phyloP scores from a whole-genome alignment of 176 grass and related monocot species.

The Cymbopogon citratus region DNA sequence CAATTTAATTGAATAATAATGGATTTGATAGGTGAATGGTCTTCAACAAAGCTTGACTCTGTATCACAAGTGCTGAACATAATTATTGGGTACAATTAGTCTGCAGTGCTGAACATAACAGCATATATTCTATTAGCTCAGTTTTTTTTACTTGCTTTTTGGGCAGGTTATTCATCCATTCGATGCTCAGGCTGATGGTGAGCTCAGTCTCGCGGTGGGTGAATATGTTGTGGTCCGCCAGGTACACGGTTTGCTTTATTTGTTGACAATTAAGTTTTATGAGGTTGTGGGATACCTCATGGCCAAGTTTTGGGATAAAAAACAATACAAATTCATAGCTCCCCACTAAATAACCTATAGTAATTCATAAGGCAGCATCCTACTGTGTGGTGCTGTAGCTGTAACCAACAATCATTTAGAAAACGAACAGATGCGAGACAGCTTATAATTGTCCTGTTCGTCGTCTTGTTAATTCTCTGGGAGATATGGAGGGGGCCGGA shows the following conservation, averaged over 20 bases:
- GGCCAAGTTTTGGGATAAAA: constrained; percentile 6
- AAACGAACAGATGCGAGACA: background rate
- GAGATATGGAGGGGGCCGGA: background rate
- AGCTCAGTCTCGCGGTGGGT: constrained; percentile 77
- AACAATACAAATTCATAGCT: constrained; percentile 9
- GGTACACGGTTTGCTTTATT: constrained; percentile 39
- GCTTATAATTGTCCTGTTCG: constrained; percentile 9
- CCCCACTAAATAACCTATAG: background rate
- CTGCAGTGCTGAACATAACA: background rate
- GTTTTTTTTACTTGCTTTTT: background rate
- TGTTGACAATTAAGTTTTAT: background rate
- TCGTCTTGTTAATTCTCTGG: constrained; percentile 18
- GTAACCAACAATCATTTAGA: constrained; percentile 19
- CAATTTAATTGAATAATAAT: background rate
- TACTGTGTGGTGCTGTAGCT: background rate
- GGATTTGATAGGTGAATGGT: background rate
- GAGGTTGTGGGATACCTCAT: background rate
- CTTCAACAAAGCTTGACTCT: constrained; percentile 2
- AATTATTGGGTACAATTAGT: background rate
- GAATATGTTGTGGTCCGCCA: constrained; percentile 84
- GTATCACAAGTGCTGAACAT: background rate
- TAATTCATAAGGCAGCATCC: background rate
- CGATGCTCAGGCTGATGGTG: constrained; percentile 80
- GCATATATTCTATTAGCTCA: constrained; percentile 6
- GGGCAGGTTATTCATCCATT: constrained; percentile 89